Evolutionary conservation across 2,329 filamentous ascomycete genomes (phyloP).

Genomic region (Bisporella sp.): DNA sequence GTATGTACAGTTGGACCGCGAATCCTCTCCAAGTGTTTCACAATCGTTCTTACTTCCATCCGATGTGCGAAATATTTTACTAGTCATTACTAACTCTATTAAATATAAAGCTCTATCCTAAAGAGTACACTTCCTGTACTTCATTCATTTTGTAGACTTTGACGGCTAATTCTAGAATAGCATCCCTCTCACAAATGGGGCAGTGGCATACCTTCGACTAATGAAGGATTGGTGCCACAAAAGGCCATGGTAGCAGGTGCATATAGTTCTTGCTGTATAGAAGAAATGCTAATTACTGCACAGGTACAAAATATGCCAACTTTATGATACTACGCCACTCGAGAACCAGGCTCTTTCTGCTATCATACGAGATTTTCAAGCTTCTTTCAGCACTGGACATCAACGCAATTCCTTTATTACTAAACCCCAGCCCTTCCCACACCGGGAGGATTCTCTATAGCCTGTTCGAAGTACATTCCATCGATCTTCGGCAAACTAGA

Average conservation of each 20-base stretch:
- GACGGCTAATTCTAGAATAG: background rate
- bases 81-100: too few species aligned
- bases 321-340: conserved; percentile 2
- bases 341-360: conserved; percentile 1
- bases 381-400: background rate
- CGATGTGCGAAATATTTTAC: too few species aligned
- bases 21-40: too few species aligned
- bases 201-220: conserved; percentile 10
- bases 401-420: too few species aligned
- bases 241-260: conserved; percentile 12
- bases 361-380: background rate
- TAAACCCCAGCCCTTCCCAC: background rate
- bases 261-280: background rate
- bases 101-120: too few species aligned
- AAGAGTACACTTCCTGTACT: too few species aligned
- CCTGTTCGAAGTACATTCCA: background rate
- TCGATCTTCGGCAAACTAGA: background rate
- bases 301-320: conserved; percentile 3
- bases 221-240: conserved; percentile 9
- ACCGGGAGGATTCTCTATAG: background rate
- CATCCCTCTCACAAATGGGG: conserved; percentile 9
- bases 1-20: too few species aligned
- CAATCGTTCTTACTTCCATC: too few species aligned
- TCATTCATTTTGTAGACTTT: background rate
- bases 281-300: background rate